Conservation (phyloP, 495 filamentous ascomycete species). For the Paragyromitra xinjiangensis region DNA sequence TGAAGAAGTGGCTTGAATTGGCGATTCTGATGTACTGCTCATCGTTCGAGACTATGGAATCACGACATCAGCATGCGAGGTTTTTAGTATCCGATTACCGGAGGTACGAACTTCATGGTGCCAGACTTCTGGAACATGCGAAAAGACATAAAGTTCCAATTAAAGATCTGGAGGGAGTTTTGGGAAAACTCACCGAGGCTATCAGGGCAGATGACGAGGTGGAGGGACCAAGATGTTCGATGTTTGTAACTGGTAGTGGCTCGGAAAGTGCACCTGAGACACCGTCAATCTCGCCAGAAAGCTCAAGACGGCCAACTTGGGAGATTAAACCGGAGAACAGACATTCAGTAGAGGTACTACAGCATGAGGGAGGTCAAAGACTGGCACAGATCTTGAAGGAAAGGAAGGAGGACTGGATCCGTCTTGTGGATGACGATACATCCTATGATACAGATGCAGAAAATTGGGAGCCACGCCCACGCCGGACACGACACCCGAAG, state of each 20-base stretch:
- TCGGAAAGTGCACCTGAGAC: constrained; percentile 49
- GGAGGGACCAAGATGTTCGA: constrained; percentile 38
- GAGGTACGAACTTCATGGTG: constrained; percentile 73
- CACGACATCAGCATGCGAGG: constrained; percentile 65
- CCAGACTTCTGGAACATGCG: constrained; percentile 47
- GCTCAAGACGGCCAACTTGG: constrained; percentile 44
- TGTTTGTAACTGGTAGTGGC: constrained; percentile 44
- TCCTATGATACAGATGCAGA: constrained; percentile 48
- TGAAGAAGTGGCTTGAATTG: constrained; percentile 71
- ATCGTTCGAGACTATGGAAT: constrained; percentile 70
- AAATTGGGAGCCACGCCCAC: constrained; percentile 8
- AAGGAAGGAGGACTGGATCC: constrained; percentile 16
- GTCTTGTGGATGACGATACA: constrained; percentile 17
- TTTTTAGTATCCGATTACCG: constrained; percentile 75
- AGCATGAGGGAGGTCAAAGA: not conserved
- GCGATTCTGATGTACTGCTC: constrained; percentile 69
- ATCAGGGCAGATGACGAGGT: constrained; percentile 40
- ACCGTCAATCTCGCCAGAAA: constrained; percentile 44
- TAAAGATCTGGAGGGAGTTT: constrained; percentile 35
- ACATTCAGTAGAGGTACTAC: not conserved
- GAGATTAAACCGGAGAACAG: constrained; percentile 9
- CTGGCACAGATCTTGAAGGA: constrained; percentile 5
- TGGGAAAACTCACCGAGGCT: constrained; percentile 36
- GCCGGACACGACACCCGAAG: constrained; percentile 24
- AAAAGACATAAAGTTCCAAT: constrained; percentile 36